A percentile compares a stretch with the other conserved stretches of the same genome.
Conservation (phyloP, 257 asterid genomes). For the Nyctanthes arbortristis region DNA sequence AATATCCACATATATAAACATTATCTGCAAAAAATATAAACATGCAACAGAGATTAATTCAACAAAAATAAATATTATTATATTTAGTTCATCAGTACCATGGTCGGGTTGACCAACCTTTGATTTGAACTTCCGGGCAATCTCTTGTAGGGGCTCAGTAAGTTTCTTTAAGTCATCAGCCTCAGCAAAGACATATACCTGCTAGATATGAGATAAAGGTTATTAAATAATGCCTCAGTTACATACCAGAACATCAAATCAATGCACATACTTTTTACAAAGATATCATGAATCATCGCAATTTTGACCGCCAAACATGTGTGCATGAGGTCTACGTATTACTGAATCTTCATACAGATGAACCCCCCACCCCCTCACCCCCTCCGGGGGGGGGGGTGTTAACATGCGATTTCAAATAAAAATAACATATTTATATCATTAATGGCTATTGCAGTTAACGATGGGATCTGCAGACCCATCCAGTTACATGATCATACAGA, state of each 20-base stretch:
- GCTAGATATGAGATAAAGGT: constrained; percentile 25
- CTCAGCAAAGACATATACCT: constrained; percentile 86
- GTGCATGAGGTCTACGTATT: background rate
- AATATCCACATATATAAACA: constrained; percentile 72
- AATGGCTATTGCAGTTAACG: background rate
- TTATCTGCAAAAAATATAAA: constrained; percentile 55
- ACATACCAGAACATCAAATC: background rate
- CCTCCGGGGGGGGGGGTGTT: no score
- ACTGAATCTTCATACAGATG: background rate
- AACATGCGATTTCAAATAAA: background rate
- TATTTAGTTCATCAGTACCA: background rate
- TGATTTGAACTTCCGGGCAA: constrained; percentile 76
- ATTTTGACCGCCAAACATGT: no score
- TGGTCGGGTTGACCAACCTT: constrained; percentile 48
- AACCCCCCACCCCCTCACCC: no score
- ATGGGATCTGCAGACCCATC: background rate
- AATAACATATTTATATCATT: background rate
- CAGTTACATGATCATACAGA: no score
- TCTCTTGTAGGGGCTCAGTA: constrained; percentile 57
- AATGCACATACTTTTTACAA: background rate
- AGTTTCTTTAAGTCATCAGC: constrained; percentile 59
- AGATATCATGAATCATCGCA: background rate
- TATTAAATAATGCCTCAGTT: background rate
- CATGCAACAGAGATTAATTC: constrained; percentile 14
- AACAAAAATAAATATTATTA: constrained; percentile 12